These are phyloP conservation scores for Kuraishia ogatae DNA, from an alignment of 805 yeast genomes.

Conservation along the genomic window DNA sequence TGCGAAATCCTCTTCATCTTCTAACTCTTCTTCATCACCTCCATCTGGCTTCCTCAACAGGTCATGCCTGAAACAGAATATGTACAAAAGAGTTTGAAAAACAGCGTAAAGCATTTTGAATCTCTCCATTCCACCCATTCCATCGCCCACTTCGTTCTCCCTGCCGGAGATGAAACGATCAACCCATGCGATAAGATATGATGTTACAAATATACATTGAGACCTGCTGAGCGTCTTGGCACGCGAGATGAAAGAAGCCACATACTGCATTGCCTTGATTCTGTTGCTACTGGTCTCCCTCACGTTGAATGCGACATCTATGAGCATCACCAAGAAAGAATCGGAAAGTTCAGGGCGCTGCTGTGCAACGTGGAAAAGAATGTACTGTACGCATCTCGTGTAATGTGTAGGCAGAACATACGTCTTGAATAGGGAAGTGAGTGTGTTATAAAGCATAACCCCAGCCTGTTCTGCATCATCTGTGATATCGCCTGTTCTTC, in stretches of 20 bases:
- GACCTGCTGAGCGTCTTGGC: constrained; percentile 62
- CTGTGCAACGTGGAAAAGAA: constrained; percentile 76
- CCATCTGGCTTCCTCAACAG: constrained; percentile 31
- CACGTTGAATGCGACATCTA: constrained; percentile 74
- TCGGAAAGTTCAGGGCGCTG: constrained; percentile 77
- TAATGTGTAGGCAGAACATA: constrained; percentile 88
- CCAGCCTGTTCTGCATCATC: constrained; percentile 23
- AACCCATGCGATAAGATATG: constrained; percentile 78
- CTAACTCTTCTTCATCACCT: constrained; percentile 15
- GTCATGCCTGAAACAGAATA: constrained; percentile 81
- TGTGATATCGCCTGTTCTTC: not conserved
- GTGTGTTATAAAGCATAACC: constrained; percentile 58
- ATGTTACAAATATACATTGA: constrained; percentile 76
- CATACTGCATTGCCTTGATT: constrained; percentile 84
- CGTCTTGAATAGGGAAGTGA: constrained; percentile 69
- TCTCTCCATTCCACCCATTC: constrained; percentile 75
- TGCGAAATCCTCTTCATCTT: constrained; percentile 6
- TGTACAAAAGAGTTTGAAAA: constrained; percentile 82
- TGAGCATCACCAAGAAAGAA: constrained; percentile 69
- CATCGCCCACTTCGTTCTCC: constrained; percentile 67
- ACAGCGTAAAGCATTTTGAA: constrained; percentile 86
- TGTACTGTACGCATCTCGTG: constrained; percentile 80
- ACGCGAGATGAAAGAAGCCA: constrained; percentile 84
- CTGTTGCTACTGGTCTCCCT: constrained; percentile 64
- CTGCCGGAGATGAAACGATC: constrained; percentile 75